Conservation (phyloP, 352 stramenopile genomes). For the Phytophthora europaea region DNA sequence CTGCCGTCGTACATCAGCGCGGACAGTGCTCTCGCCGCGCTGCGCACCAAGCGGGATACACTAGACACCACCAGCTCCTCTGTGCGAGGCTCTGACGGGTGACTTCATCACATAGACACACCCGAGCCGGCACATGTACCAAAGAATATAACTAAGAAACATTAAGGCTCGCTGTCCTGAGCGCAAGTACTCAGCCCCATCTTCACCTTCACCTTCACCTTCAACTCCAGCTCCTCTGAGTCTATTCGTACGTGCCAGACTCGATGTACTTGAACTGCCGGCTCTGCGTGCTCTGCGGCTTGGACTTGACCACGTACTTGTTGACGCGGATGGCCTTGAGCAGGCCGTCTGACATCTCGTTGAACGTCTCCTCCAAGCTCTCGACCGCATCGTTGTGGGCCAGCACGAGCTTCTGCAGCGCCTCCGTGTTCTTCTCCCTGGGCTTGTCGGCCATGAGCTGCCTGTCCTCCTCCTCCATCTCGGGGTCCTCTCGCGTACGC, state of each 20-base stretch:
- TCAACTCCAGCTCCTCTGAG: not conserved
- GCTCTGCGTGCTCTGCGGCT: conserved; percentile 79
- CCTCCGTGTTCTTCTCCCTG: conserved; percentile 72
- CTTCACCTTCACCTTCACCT: not conserved
- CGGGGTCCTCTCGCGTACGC: conserved; percentile 83
- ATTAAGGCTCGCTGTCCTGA: conserved; percentile 14
- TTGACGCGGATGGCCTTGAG: conserved; percentile 87
- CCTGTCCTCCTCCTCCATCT: conserved; percentile 88
- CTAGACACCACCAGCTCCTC: conserved; percentile 27
- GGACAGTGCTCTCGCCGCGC: conserved; percentile 45
- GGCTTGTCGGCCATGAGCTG: conserved; percentile 79
- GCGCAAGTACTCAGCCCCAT: not conserved
- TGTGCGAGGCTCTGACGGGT: conserved; percentile 15
- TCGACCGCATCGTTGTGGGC: conserved; percentile 83
- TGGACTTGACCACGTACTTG: conserved; percentile 88
- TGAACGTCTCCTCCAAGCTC: conserved; percentile 84
- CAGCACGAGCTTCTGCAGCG: conserved; percentile 69
- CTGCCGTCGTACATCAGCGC: conserved; percentile 70
- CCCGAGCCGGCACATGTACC: conserved; percentile 17
- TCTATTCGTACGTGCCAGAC: conserved; percentile 74
- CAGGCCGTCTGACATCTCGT: conserved; percentile 86
- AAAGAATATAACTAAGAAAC: conserved; percentile 39
- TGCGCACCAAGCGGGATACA: conserved; percentile 36
- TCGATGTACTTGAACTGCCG: conserved; percentile 91
- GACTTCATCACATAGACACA: not conserved